These are phyloP conservation scores for Cardiosporidium cionae DNA, from an alignment of 169 alveolate genomes.

Conservation along the genomic window DNA sequence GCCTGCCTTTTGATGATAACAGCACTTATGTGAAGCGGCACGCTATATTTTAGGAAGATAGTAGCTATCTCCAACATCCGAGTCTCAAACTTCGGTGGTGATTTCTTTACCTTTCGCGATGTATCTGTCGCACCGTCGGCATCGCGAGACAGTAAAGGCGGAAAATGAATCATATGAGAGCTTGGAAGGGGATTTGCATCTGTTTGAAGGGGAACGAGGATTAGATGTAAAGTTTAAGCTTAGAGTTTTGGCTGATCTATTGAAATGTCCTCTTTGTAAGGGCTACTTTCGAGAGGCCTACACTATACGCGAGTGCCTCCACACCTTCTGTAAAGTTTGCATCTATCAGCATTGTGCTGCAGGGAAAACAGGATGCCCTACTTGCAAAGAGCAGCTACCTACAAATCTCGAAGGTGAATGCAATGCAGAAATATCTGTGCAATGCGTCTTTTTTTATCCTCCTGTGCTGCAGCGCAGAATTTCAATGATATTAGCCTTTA, in stretches of 20 bases:
- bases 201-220: neutral
- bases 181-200: neutral
- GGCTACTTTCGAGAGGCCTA: conserved; percentile 52
- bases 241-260: neutral
- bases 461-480: too few relatives aligned
- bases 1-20: too few relatives aligned
- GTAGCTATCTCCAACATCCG: too few relatives aligned
- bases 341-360: conserved; percentile 29
- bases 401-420: neutral
- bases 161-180: neutral
- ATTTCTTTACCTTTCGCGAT: too few relatives aligned
- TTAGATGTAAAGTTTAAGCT: neutral
- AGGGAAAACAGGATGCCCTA: conserved; percentile 43
- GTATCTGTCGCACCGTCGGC: neutral
- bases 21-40: too few relatives aligned
- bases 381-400: conserved; percentile 23
- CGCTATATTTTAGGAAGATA: too few relatives aligned
- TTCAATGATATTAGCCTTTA: too few relatives aligned
- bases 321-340: conserved; percentile 50
- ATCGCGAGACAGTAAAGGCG: neutral
- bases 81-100: too few relatives aligned
- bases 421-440: too few relatives aligned
- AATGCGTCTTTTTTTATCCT: too few relatives aligned
- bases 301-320: conserved; percentile 50
- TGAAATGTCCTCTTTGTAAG: conserved; percentile 37